Base-by-base conservation (phyloP, 108 stramenopile genomes). In the Pseudonitzschia multiseries region DNA sequence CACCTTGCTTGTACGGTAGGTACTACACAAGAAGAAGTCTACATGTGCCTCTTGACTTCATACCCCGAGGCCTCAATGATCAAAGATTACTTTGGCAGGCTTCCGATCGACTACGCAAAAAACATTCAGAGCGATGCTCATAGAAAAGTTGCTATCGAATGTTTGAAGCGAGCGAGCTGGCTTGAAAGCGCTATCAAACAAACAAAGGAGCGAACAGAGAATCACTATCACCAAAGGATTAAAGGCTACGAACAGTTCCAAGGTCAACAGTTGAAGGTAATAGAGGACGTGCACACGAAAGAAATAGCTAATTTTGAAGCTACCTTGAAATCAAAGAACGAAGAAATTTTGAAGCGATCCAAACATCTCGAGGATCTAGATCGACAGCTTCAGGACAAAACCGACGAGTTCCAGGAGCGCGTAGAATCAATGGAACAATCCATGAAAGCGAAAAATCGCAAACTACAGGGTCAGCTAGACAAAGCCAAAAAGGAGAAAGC, bases 1-100 rank as follows among this genome's bases (percentile, higher is more conserved):
- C 89, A 90, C 67, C 73, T 83, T 20, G 87, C 87, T 4, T 88
- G 87, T 61, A 86, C 77, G 32, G 80, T 76, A 69, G 84, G 82
- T 44, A 86, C 85, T 24, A 81, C 86, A 0, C 33, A 62, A 33
- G 46, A 74, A 32, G 79, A 77, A 14, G 85, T 84, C 22, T 64
- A 88, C 43, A 52, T 64, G 28, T 18, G 56, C n/a, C 68, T 89
- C 31, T 61, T 89, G 46, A 67, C 67, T 21, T 73, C 83, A 0
- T 73, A 81, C 52, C 85, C 87, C 10, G 73, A 74, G 43, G 81
- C 75, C 15, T 73, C 81, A 0, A 57, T 69, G 50, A 64, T 70
- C 52, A 69, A 71, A 73, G 87, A 89, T 59, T 20, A 60, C 31
- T 64, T 53, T 28, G 70, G 65, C 8, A 41, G 51, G 12, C 53